These are phyloP conservation scores for Metschnikowia anglica DNA, from an alignment of 805 yeast species.

Conservation along the genomic window DNA sequence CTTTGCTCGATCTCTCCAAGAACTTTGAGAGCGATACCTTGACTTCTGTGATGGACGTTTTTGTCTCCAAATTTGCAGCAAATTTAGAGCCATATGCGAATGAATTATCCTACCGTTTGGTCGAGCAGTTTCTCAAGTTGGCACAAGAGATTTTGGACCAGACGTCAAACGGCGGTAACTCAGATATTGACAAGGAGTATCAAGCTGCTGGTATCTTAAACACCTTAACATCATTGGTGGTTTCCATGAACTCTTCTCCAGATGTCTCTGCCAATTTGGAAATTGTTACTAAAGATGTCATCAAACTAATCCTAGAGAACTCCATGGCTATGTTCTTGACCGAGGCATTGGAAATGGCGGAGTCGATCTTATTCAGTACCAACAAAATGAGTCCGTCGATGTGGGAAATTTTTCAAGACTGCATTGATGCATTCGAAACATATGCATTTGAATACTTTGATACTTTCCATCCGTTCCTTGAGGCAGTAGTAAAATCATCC, in stretches of 20 bases:
- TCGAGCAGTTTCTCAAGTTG: slow-evolving; percentile 69
- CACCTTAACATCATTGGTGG: slow-evolving; percentile 43
- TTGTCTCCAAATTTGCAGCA: slow-evolving; percentile 43
- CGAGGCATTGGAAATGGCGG: slow-evolving; percentile 46
- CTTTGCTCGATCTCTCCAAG: slow-evolving; percentile 45
- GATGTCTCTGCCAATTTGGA: slow-evolving; percentile 38
- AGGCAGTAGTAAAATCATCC: slow-evolving; percentile 52
- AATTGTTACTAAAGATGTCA: slow-evolving; percentile 32
- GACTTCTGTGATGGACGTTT: slow-evolving; percentile 45
- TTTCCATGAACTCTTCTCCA: slow-evolving; percentile 43
- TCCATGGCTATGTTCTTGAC: slow-evolving; percentile 41
- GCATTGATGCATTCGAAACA: slow-evolving; percentile 54
- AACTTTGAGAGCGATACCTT: slow-evolving; percentile 43
- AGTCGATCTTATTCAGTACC: slow-evolving; percentile 56
- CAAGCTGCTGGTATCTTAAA: slow-evolving; percentile 45
- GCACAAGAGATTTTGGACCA: slow-evolving; percentile 54
- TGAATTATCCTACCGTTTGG: slow-evolving; percentile 52
- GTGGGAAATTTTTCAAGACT: slow-evolving; percentile 52
- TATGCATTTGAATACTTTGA: slow-evolving; percentile 62
- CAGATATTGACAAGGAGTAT: slow-evolving; percentile 39
- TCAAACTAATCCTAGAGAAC: slow-evolving; percentile 36
- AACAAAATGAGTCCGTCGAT: slow-evolving; percentile 47
- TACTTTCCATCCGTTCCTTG: slow-evolving; percentile 55
- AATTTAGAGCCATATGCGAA: slow-evolving; percentile 54
- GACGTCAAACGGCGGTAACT: slow-evolving; percentile 18